Evolutionary conservation across 257 asterid genomes (phyloP).

Genomic region (Leptodermis oblonga): DNA sequence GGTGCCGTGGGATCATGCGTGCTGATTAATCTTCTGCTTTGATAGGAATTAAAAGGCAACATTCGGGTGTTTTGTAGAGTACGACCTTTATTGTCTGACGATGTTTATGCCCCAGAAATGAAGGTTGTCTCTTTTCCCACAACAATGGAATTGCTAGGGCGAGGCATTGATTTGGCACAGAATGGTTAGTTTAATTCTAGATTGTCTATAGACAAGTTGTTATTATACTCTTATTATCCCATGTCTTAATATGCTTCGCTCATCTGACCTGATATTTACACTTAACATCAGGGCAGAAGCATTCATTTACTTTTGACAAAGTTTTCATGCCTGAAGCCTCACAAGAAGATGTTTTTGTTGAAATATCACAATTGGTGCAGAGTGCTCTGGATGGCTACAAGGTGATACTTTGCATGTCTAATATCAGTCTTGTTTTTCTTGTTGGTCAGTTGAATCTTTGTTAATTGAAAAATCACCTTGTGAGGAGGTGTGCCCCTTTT

Average conservation of each 20-base stretch:
- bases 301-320: constrained; percentile 82
- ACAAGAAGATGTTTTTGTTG: constrained; percentile 84
- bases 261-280: constrained; percentile 6
- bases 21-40: constrained; percentile 12
- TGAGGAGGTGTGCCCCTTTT: background rate
- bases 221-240: background rate
- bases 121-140: constrained; percentile 75
- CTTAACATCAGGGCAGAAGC: constrained; percentile 59
- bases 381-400: constrained; percentile 98
- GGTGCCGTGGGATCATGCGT: background rate
- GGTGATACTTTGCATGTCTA: constrained; percentile 38
- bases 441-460: background rate
- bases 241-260: background rate
- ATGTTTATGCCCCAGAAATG: constrained; percentile 50
- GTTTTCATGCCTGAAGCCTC: constrained; percentile 79
- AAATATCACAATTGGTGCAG: constrained; percentile 96
- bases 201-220: constrained; percentile 2
- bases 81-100: constrained; percentile 78
- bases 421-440: background rate
- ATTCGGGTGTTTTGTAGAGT: constrained; percentile 95
- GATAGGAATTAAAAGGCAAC: constrained; percentile 90
- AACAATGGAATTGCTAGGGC: constrained; percentile 59
- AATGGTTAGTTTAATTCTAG: constrained; percentile 45
- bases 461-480: background rate
- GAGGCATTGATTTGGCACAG: constrained; percentile 74